Base-by-base conservation (phyloP, 345 rosid genomes). In the Durio zibethinus region DNA sequence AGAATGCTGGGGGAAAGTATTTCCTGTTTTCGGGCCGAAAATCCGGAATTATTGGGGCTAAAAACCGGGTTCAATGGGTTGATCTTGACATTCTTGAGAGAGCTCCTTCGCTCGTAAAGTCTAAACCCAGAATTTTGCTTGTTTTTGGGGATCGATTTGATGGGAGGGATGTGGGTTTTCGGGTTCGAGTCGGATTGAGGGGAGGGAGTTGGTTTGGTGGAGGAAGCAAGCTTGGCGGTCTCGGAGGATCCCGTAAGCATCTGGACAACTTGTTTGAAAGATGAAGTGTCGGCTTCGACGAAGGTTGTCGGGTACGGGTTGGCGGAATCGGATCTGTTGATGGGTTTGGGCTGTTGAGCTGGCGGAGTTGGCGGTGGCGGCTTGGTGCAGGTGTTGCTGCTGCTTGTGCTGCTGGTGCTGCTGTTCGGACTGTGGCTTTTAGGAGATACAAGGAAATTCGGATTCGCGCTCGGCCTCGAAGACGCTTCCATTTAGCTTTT, bases 231-330 rank as follows among this genome's bases (percentile, higher is more conserved):
- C 31, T 85, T 85, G 54, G 85, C 80, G 40, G 89, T 83, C n/a
- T 84, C 86, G 56, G 93, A 83, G 72, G 98, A 92, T 80, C 99
- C 99, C 70, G 99, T 96, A 21, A 96, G 87, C 98, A 96, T 90
- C 82, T 96, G 99, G 73, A 96, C 99, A 33, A 96, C 99, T 82
- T 93, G 98, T 59, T 96, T 96, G 89, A 96, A 96, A 27, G 98
- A 90, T 63, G 97, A 84, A 36, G 95, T 86, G 59, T 96, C 97
- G 0, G 99, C 99, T 82, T 96, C 97, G 61, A 96, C 99, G 82
- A 96, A 96, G 60, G 99, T 96, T 23, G 97, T 96, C 57, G 99
- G 99, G 86, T 88, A 96, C 0, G 98, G 97, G 84, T 85, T 91
- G 0, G 87, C 83, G 42, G 94, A 79, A 59, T 96, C 99, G 87